Conservation (phyloP, 345 rosid genomes). For the Lepidium sativum region DNA sequence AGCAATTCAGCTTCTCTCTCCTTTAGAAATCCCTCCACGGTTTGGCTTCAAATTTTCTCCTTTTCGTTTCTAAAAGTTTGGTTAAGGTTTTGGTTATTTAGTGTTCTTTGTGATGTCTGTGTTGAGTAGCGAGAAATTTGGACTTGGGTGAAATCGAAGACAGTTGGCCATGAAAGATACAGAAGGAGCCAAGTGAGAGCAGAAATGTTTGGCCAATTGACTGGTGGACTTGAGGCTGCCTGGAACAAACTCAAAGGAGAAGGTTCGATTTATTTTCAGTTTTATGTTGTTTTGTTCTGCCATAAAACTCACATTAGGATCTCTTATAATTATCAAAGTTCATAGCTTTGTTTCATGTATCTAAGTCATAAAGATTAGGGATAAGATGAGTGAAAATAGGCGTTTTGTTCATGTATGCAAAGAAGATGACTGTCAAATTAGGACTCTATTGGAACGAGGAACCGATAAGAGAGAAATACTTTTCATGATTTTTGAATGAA, state of each 20-base stretch:
- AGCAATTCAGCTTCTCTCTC: slow-evolving; percentile 40
- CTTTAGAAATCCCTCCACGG: slow-evolving; percentile 49
- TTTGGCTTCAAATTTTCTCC: not conserved
- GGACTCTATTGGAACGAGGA: not conserved
- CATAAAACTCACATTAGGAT: not conserved
- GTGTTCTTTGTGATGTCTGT: not conserved
- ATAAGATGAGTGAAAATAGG: not conserved
- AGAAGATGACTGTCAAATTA: too few relatives aligned
- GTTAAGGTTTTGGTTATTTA: not conserved
- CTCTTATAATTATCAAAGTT: not conserved
- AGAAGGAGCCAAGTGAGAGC: slow-evolving; percentile 51
- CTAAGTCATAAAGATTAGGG: not conserved
- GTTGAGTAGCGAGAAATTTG: slow-evolving; percentile 47
- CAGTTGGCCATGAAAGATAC: slow-evolving; percentile 32
- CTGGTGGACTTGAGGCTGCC: slow-evolving; percentile 89
- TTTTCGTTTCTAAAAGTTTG: not conserved
- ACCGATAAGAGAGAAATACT: not conserved
- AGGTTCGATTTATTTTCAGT: slow-evolving; percentile 38
- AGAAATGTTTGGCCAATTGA: slow-evolving; percentile 94
- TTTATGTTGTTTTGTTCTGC: not conserved
- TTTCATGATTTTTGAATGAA: not conserved
- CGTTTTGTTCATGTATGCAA: not conserved
- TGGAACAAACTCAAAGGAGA: slow-evolving; percentile 97
- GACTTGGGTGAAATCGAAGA: slow-evolving; percentile 56
- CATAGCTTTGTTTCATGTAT: not conserved